Conservation (phyloP, 345 rosid species). For the Euphorbia tirucalli region DNA sequence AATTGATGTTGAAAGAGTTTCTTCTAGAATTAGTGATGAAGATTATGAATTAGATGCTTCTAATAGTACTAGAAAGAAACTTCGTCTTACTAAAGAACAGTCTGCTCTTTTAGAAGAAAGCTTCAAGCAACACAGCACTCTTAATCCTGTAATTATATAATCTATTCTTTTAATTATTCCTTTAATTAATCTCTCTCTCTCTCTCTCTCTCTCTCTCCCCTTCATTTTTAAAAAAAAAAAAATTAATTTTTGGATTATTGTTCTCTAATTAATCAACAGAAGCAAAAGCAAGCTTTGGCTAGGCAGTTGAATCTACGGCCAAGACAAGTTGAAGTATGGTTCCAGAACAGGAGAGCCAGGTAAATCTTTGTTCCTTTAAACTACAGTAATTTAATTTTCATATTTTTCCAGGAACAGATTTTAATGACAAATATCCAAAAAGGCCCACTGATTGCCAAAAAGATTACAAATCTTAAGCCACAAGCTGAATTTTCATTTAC, state of each 20-base stretch:
- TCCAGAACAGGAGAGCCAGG: slow-evolving; percentile 99
- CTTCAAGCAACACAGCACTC: slow-evolving; percentile 51
- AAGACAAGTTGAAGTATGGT: slow-evolving; percentile 98
- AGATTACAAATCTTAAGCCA: not conserved
- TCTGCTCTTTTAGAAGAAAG: slow-evolving; percentile 48
- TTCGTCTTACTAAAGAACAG: slow-evolving; percentile 51
- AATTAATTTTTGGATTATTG: not conserved
- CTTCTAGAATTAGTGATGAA: slow-evolving; percentile 27
- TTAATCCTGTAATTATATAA: slow-evolving; percentile 46
- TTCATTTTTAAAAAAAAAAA: too few relatives aligned
- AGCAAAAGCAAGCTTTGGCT: slow-evolving; percentile 60
- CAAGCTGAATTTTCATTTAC: not conserved
- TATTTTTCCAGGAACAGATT: not conserved
- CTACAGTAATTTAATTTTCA: too few relatives aligned
- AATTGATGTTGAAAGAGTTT: slow-evolving; percentile 22
- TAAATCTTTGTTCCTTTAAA: slow-evolving; percentile 10
- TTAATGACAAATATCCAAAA: not conserved
- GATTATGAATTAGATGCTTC: slow-evolving; percentile 35
- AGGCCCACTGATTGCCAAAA: not conserved
- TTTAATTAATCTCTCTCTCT: not conserved
- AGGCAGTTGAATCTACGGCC: slow-evolving; percentile 85
- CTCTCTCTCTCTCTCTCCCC: too few relatives aligned
- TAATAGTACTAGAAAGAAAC: slow-evolving; percentile 65
- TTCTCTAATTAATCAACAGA: slow-evolving; percentile 34
- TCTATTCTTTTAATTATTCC: too few relatives aligned